Conservation (phyloP, 169 alveolate species). For the Plasmodium falciparum region DNA sequence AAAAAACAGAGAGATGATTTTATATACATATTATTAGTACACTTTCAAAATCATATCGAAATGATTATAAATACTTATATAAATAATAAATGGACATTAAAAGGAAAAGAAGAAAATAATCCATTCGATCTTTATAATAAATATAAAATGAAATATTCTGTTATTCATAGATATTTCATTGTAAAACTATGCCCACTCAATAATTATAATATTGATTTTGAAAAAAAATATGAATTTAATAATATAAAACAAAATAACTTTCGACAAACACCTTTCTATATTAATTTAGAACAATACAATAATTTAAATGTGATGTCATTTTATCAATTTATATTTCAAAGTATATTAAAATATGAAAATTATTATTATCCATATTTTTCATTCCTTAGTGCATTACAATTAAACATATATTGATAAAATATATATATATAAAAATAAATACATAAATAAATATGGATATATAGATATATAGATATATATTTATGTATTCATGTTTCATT, state of each 20-base stretch:
- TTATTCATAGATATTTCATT: constrained; percentile 50
- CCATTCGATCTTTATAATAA: constrained; percentile 35
- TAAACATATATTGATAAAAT: not conserved
- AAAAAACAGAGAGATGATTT: constrained; percentile 23
- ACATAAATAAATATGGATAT: not conserved
- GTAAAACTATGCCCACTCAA: constrained; percentile 54
- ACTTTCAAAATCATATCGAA: constrained; percentile 69
- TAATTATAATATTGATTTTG: constrained; percentile 66
- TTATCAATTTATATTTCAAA: constrained; percentile 52
- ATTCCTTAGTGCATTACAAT: constrained; percentile 27
- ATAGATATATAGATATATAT: not conserved
- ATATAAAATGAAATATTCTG: constrained; percentile 51
- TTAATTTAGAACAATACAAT: constrained; percentile 12
- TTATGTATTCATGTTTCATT: too few relatives aligned
- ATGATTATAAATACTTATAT: constrained; percentile 63
- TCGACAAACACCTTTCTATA: constrained; percentile 51
- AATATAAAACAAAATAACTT: constrained; percentile 17
- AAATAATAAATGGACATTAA: constrained; percentile 31
- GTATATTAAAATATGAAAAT: constrained; percentile 43
- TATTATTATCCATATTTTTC: constrained; percentile 71
- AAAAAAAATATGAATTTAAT: constrained; percentile 37
- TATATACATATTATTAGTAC: constrained; percentile 35
- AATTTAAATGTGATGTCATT: constrained; percentile 44
- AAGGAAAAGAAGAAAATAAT: constrained; percentile 4
- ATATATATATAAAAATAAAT: not conserved